These are phyloP conservation scores for Bretziella fagacearum DNA, from an alignment of 2,329 filamentous ascomycete species.

Conservation along the genomic window DNA sequence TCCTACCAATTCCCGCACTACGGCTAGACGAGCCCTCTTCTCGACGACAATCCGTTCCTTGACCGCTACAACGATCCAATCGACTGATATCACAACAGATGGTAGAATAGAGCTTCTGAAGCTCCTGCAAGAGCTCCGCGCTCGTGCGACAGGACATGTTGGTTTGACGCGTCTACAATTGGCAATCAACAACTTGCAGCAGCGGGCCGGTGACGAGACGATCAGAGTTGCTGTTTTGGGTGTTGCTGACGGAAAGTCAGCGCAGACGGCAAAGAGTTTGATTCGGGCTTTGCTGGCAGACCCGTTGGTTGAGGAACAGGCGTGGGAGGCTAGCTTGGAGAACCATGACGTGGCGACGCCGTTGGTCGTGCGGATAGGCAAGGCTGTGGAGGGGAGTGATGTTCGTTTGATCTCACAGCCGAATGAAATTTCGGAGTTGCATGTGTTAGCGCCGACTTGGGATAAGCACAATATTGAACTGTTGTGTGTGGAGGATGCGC, in stretches of 20 bases:
- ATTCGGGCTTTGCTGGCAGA: constrained; percentile 55
- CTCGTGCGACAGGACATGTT: constrained; percentile 41
- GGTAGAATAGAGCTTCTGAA: constrained; percentile 39
- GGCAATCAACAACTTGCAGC: constrained; percentile 46
- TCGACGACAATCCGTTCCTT: no score
- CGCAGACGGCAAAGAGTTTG: constrained; percentile 42
- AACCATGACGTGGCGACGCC: constrained; percentile 35
- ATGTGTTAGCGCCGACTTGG: constrained; percentile 45
- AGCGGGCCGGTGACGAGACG: constrained; percentile 37
- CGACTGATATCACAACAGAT: constrained; percentile 18
- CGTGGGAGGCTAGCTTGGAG: constrained; percentile 50
- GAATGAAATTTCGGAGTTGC: constrained; percentile 30
- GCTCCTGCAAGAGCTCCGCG: constrained; percentile 42
- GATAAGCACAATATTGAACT: constrained; percentile 49
- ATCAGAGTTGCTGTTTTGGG: constrained; percentile 42
- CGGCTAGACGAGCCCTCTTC: no score
- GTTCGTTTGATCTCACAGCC: constrained; percentile 11
- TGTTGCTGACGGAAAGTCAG: constrained; percentile 23
- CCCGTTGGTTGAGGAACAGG: constrained; percentile 42
- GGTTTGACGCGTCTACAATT: constrained; percentile 56
- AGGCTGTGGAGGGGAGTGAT: constrained; percentile 19
- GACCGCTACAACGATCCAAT: no score
- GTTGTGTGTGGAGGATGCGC: constrained; percentile 35
- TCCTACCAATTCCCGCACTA: neutral
- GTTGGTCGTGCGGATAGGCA: constrained; percentile 43